A percentile compares a stretch with the other conserved stretches of the same genome.
Evolutionary conservation across 1,139 yeast species (phyloP).

Genomic region (Debaryomycetaceae sp.): DNA sequence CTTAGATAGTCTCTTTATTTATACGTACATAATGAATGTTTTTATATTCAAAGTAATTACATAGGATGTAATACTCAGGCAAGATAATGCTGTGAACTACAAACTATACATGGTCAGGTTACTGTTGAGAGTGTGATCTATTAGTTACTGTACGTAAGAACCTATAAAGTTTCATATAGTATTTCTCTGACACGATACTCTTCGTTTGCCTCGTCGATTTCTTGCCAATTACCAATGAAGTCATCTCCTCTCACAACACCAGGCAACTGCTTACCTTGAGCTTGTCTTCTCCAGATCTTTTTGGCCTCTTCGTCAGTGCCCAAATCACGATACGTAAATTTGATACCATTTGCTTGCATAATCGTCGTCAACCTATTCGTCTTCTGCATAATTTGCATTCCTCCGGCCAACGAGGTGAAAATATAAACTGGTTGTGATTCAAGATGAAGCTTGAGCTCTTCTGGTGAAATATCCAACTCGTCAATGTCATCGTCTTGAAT

Average conservation of each 20-base stretch:
- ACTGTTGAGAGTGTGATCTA: background rate
- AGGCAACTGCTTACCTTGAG: slow-evolving; percentile 75
- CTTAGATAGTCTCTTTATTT: background rate
- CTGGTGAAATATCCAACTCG: slow-evolving; percentile 40
- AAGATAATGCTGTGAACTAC: too few species aligned
- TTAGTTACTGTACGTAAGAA: background rate
- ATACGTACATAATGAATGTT: too few species aligned
- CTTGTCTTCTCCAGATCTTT: slow-evolving; percentile 77
- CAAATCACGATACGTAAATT: slow-evolving; percentile 69
- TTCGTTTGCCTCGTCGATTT: slow-evolving; percentile 80
- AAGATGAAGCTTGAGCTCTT: slow-evolving; percentile 43
- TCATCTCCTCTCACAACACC: slow-evolving; percentile 95
- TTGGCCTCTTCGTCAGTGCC: slow-evolving; percentile 89
- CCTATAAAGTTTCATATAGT: slow-evolving; percentile 48
- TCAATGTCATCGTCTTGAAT: slow-evolving; percentile 16
- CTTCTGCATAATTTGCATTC: slow-evolving; percentile 77
- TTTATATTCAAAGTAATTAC: too few species aligned
- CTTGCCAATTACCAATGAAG: slow-evolving; percentile 78
- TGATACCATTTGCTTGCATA: slow-evolving; percentile 68
- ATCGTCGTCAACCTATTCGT: slow-evolving; percentile 78
- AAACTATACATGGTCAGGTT: too few species aligned
- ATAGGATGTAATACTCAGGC: too few species aligned
- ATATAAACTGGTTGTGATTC: slow-evolving; percentile 63
- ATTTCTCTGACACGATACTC: slow-evolving; percentile 65
- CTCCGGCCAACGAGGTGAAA: slow-evolving; percentile 87